These are phyloP conservation scores for Eimeria maxima DNA, from an alignment of 169 alveolate genomes.

Conservation along the genomic window DNA sequence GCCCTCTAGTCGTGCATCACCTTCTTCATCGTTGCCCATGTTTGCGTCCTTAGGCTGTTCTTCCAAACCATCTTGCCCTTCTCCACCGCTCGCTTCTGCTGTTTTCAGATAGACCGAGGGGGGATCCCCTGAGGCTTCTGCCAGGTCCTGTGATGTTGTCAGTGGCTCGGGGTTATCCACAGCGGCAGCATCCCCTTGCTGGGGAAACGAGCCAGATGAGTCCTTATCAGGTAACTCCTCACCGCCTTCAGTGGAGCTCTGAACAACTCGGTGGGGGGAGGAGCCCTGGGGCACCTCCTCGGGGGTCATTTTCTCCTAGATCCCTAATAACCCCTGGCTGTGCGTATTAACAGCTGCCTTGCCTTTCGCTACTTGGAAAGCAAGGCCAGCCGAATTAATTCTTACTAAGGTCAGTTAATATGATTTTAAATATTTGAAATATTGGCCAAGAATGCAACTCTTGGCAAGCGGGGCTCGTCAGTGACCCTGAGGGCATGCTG, in stretches of 20 bases:
- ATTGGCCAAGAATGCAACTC: background rate
- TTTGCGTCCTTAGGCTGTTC: background rate
- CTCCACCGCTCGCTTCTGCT: background rate
- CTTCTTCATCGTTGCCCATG: background rate
- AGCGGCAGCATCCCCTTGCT: background rate
- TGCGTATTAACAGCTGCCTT: background rate
- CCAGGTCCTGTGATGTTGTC: background rate
- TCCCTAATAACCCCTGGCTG: background rate
- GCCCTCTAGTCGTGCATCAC: background rate
- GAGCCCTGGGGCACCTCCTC: background rate
- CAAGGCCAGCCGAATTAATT: background rate
- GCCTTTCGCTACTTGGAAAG: background rate
- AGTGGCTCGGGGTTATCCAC: background rate
- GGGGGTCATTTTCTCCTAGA: background rate
- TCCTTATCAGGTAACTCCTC: background rate
- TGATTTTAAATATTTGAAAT: background rate
- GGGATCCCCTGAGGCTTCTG: background rate
- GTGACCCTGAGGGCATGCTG: slow-evolving; percentile 8
- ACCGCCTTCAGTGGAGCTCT: background rate
- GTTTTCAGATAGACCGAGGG: background rate
- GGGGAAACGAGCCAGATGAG: background rate
- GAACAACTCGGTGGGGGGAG: background rate
- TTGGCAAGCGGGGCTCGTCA: background rate
- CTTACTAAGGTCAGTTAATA: no score
- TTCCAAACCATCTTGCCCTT: background rate